Evolutionary conservation across 352 stramenopile species (phyloP), one percentile per base, ranked within the genome.

Genomic region (Globisporangium ultimum): DNA sequence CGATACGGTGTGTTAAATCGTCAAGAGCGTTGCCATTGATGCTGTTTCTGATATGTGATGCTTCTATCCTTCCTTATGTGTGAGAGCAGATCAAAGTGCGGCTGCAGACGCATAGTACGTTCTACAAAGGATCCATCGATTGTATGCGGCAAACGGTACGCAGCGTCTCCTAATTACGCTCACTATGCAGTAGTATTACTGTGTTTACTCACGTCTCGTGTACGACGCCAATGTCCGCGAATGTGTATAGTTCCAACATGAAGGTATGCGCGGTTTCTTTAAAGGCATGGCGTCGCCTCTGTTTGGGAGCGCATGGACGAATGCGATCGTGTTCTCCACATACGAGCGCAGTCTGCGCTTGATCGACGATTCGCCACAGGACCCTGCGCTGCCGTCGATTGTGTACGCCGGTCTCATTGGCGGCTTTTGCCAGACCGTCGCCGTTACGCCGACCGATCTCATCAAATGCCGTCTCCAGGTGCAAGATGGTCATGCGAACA

Each of bases 401-500:
- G 84, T 90, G 36, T 74, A 70, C 45, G 84, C 84, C 21, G 84
- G 86, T 34, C 66, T 78, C 13, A 63, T 91, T 34, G 80, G 82
- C 48, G 86, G 86, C 4, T 91, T 93, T 53, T 89, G 74, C 61
- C 86, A 93, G 64, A 91, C 82, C 0, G 68, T 87, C 40, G 78
- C 81, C 12, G 68, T 93, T 18, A 83, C 80, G 9, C 86, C 86
- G 32, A 87, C 84, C 18, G 86, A 95, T 53, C 65, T 93, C 46
- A 87, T 95, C 67, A 95, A 95, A 63, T 93, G 82, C 66, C 64
- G 82, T 48, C 58, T 95, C 54, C 86, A 95, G 67, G 84, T 91
- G 14, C 81, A 91, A 51, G 74, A 93, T 52, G 79, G 80, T 32
- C 78, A 84, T 56, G 68, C 72, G 22, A 71, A 50, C 48, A 87